phyloP scores from a whole-genome alignment of 371 early-diverging fungal species.

The Actinomortierella wolfii region DNA sequence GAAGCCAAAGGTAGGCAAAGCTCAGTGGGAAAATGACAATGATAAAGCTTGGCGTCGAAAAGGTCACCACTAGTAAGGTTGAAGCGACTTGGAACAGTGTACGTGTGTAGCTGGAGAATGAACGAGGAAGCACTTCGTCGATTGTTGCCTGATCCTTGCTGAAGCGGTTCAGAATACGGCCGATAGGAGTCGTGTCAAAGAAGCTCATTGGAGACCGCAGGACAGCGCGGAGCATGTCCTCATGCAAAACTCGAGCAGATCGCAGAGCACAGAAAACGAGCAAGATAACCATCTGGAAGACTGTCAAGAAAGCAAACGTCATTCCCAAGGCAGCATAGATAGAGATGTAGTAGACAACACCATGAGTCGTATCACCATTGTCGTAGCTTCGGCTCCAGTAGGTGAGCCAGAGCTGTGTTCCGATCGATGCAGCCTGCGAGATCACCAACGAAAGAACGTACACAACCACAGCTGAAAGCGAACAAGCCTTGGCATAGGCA shows the following conservation, averaged over 20 bases:
- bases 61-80: conserved; percentile 61
- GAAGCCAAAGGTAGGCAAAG: conserved; percentile 64
- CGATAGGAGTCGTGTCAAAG: conserved; percentile 88
- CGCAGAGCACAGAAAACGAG: conserved; percentile 86
- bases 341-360: conserved; percentile 66
- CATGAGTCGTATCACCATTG: conserved; percentile 27
- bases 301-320: conserved; percentile 64
- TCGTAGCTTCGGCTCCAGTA: conserved; percentile 67
- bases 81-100: conserved; percentile 55
- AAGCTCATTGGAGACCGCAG: conserved; percentile 86
- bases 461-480: conserved; percentile 53
- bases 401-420: conserved; percentile 69
- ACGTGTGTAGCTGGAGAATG: conserved; percentile 67
- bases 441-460: conserved; percentile 61
- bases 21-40: conserved; percentile 63
- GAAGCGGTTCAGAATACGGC: conserved; percentile 86
- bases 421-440: conserved; percentile 52
- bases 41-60: conserved; percentile 68
- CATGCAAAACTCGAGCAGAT: conserved; percentile 65
- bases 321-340: conserved; percentile 86
- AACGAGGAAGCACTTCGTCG: conserved; percentile 78
- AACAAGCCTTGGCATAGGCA: conserved; percentile 80
- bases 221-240: conserved; percentile 56
- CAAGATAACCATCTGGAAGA: conserved; percentile 75
- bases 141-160: conserved; percentile 86